Evolutionary conservation across 2,329 filamentous ascomycete genomes (phyloP).

Genomic region (Pestalotiopsis sp.): DNA sequence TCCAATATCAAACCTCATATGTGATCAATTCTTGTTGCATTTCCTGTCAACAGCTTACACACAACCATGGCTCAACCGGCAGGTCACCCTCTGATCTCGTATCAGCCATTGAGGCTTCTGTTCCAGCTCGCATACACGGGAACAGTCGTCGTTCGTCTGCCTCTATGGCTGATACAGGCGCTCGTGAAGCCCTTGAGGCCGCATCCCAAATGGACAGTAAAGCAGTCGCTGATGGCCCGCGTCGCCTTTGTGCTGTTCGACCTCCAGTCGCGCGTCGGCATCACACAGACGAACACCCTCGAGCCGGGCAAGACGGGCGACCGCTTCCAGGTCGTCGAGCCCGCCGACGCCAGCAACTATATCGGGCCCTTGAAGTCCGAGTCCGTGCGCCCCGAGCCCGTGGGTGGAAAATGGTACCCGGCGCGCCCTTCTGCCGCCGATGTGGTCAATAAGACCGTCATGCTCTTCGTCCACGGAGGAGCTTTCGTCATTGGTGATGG

Average conservation of each 20-base stretch:
- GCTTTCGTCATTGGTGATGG: slow-evolving; percentile 49
- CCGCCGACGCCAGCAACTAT: slow-evolving; percentile 11
- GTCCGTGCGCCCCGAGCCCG: slow-evolving; percentile 15
- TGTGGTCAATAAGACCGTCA: slow-evolving; percentile 26
- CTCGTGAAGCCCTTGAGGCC: slow-evolving; percentile 19
- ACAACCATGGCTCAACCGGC: not conserved
- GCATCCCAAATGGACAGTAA: slow-evolving; percentile 16
- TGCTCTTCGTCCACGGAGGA: slow-evolving; percentile 53
- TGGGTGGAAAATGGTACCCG: slow-evolving; percentile 29
- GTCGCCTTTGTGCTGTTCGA: slow-evolving; percentile 4
- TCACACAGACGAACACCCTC: slow-evolving; percentile 15
- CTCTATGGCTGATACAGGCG: slow-evolving; percentile 15
- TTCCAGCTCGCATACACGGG: slow-evolving; percentile 12
- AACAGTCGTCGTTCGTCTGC: slow-evolving; percentile 15
- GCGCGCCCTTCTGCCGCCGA: not conserved
- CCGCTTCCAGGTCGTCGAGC: slow-evolving; percentile 7
- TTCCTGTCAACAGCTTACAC: not conserved
- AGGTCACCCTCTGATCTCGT: slow-evolving; percentile 16
- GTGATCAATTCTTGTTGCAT: not conserved
- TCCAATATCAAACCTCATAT: not conserved
- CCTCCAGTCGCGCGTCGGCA: slow-evolving; percentile 8
- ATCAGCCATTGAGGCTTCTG: slow-evolving; percentile 18
- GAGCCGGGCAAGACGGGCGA: slow-evolving; percentile 15
- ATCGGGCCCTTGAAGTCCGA: slow-evolving; percentile 14
- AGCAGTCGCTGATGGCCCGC: slow-evolving; percentile 15